Base-by-base conservation (phyloP, 495 filamentous ascomycete genomes). In the Penicillium diatomitis region DNA sequence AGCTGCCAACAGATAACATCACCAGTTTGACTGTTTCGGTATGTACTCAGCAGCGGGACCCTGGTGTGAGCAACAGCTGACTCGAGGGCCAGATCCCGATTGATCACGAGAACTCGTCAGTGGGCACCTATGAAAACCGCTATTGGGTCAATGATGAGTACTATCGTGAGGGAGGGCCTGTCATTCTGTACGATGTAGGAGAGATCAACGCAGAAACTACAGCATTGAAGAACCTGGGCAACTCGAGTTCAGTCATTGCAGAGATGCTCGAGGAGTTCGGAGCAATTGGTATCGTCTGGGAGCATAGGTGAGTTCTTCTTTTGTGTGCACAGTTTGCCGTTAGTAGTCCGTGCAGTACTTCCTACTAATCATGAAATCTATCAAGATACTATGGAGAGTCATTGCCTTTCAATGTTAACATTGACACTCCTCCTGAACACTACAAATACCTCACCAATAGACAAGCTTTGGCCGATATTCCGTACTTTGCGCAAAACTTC, bases 261-360 rank as follows among this genome's bases (percentile, higher is more conserved):
- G 48, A 65, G 32, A 50, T 76, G 36, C 56, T 81, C 20, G 47
- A 69, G 37, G 65, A 75, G 32, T 74, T 78, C 43, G 60, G 66
- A 8, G 79, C 68, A 0, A 65, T 82, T 32, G 79, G 76, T 2
- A 77, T 82, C 33, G 59, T 74, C 2, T 82, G 78, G 78, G 79
- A 82, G 53, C 79, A 82, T 51, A 60, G 78, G 70, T 81, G 32
- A 42, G 66, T 58, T 10, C 10, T 41, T 0, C 39, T 9, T 29
- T 8, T 0, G 7, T 5, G 5, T 37, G 9, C 32, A 5, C 6
- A 8, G 7, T 10, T 5, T 9, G n/a, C 4, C 36, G 30, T 31
- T 27, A 45, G n/a, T 35, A 43, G 6, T 0, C 6, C 34, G 1
- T 32, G 0, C 0, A 2, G 10, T 30, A 4, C 3, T 6, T 28